A percentile compares a stretch with the other conserved stretches of the same genome.
phyloP scores from a whole-genome alignment of 2,329 filamentous ascomycete genomes.

The Calonectria pseudoreteaudii region DNA sequence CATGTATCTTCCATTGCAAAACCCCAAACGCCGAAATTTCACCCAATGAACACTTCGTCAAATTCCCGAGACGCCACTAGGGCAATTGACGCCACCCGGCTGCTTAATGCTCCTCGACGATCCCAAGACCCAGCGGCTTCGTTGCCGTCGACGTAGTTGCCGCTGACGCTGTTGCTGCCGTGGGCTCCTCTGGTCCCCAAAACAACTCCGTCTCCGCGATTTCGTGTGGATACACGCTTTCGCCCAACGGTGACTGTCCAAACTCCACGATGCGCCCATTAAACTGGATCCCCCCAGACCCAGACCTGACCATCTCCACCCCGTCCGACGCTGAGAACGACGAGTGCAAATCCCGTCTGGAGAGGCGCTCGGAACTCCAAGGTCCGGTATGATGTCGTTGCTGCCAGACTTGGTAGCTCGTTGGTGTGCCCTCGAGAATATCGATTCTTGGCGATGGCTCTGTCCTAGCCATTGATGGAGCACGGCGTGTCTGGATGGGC shows the following conservation, averaged over 20 bases:
- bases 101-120: constrained; percentile 2
- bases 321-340: constrained; percentile 15
- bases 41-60: background rate
- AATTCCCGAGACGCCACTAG: background rate
- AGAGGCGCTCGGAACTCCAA: constrained; percentile 29
- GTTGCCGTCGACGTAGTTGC: constrained; percentile 1
- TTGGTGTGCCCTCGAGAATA: constrained; percentile 21
- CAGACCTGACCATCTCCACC: constrained; percentile 38
- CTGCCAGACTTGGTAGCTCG: constrained; percentile 28
- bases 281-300: constrained; percentile 40
- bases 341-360: constrained; percentile 16
- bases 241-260: constrained; percentile 28
- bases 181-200: constrained; percentile 16
- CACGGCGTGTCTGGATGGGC: constrained; percentile 17
- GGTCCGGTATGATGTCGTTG: constrained; percentile 27
- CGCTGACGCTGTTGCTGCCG: background rate
- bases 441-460: constrained; percentile 32
- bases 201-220: constrained; percentile 24
- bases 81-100: background rate
- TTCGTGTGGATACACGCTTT: constrained; percentile 28
- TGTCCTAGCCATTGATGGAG: constrained; percentile 34
- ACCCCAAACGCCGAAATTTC: background rate
- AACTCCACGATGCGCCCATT: constrained; percentile 37
- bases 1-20: constrained; percentile 3
- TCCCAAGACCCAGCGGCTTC: constrained; percentile 26